phyloP scores from a whole-genome alignment of 306 rosid species.

The Castanospermum australe region DNA sequence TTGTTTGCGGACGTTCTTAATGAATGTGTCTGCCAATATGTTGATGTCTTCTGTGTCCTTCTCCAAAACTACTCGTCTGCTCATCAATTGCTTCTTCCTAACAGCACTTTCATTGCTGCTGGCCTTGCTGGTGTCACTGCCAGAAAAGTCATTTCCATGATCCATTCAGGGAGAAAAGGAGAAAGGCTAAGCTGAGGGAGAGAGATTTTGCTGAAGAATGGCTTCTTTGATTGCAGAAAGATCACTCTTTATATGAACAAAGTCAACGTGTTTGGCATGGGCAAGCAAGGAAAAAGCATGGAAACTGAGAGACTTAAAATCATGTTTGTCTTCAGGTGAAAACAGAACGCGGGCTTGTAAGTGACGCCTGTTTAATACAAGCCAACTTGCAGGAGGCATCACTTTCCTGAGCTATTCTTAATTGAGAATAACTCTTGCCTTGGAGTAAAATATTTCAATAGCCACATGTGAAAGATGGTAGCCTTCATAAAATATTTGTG shows the following conservation, averaged over 20 bases:
- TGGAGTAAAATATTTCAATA: conserved; percentile 7
- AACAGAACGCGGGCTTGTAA: neutral
- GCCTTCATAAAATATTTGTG: neutral
- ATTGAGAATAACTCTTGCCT: neutral
- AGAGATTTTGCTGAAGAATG: neutral
- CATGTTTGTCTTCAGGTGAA: neutral
- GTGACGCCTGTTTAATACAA: neutral
- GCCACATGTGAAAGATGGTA: neutral
- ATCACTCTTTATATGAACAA: conserved; percentile 13
- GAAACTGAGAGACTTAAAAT: neutral
- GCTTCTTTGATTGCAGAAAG: neutral
- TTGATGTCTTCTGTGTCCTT: conserved; percentile 44
- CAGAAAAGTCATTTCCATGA: conserved; percentile 27
- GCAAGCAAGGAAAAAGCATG: conserved; percentile 18
- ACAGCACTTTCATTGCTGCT: neutral
- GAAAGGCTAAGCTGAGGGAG: neutral
- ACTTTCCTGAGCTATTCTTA: neutral
- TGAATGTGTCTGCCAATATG: conserved; percentile 61
- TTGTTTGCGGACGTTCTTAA: conserved; percentile 52
- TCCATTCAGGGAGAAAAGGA: conserved; percentile 38
- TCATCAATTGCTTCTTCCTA: conserved; percentile 5
- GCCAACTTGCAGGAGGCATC: conserved; percentile 12
- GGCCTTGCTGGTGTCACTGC: conserved; percentile 20
- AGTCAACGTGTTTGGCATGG: conserved; percentile 24
- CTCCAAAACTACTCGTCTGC: neutral